Percentiles rank a stretch among this genome's conserved stretches.
These are phyloP conservation scores for Hirschfeldia incana DNA, from an alignment of 345 rosid genomes.

Conservation along the genomic window DNA sequence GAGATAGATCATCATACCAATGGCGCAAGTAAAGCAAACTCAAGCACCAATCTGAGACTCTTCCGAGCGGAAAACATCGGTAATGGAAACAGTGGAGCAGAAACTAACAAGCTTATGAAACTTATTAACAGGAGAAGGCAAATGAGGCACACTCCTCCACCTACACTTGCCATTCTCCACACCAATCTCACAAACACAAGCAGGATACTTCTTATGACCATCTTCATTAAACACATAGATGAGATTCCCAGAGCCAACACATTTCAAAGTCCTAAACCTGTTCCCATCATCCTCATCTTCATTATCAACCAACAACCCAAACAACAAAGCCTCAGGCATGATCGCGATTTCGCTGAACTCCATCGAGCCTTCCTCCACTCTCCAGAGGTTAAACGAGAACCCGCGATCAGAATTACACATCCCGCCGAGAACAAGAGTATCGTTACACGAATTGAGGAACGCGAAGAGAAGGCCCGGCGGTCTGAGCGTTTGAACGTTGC, in stretches of 20 bases:
- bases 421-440: constrained; percentile 70
- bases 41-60: constrained; percentile 36
- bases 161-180: constrained; percentile 43
- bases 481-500: constrained; percentile 66
- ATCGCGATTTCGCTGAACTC: constrained; percentile 70
- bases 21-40: background rate
- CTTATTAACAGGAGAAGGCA: constrained; percentile 79
- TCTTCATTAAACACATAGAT: constrained; percentile 80
- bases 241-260: constrained; percentile 75
- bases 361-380: constrained; percentile 52
- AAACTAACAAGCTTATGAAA: constrained; percentile 83
- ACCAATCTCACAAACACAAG: constrained; percentile 72
- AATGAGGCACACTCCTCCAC: constrained; percentile 75
- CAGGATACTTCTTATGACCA: constrained; percentile 77
- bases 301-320: constrained; percentile 54
- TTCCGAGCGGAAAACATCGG: constrained; percentile 40
- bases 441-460: constrained; percentile 57
- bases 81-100: constrained; percentile 60
- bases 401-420: constrained; percentile 53
- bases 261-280: constrained; percentile 74
- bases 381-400: constrained; percentile 71
- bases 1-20: constrained; percentile 14
- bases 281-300: constrained; percentile 53
- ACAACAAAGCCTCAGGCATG: constrained; percentile 66
- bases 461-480: constrained; percentile 73